A percentile compares a stretch with the other conserved stretches of the same genome.
phyloP scores from a whole-genome alignment of 139 green algal species.

The Gonium pectorale region DNA sequence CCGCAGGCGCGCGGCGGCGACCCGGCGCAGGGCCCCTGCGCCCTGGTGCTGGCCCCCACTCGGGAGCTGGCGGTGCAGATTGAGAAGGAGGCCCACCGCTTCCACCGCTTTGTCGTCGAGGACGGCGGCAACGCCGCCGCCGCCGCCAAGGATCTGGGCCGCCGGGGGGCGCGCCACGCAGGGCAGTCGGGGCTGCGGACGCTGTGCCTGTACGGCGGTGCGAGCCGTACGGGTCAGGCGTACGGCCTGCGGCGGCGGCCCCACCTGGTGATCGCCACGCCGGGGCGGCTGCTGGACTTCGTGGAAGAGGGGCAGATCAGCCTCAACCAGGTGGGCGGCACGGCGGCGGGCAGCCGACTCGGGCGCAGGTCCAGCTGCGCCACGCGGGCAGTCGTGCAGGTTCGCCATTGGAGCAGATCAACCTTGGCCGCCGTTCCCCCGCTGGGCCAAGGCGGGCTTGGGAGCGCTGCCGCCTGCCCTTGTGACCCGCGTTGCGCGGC shows the following conservation, averaged over 20 bases:
- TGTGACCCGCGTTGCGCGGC: too few relatives aligned
- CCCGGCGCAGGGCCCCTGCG: conserved; percentile 82
- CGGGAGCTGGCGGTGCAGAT: conserved; percentile 96
- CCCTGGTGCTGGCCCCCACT: conserved; percentile 92
- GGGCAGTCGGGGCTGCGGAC: conserved; percentile 26
- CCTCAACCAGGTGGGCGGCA: conserved; percentile 52
- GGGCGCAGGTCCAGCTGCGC: too few relatives aligned
- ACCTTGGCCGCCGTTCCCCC: too few relatives aligned
- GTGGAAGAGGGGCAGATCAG: conserved; percentile 79
- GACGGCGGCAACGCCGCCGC: conserved; percentile 80
- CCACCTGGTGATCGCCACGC: conserved; percentile 94
- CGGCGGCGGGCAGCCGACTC: too few relatives aligned
- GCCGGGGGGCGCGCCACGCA: conserved; percentile 88
- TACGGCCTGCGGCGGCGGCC: conserved; percentile 70
- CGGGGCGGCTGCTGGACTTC: conserved; percentile 91
- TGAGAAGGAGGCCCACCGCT: conserved; percentile 89
- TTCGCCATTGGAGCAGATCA: too few relatives aligned
- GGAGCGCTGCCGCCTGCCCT: too few relatives aligned
- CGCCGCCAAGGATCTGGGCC: conserved; percentile 83
- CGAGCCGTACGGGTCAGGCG: conserved; percentile 79
- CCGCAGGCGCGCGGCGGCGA: conserved; percentile 12
- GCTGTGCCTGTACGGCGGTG: conserved; percentile 85
- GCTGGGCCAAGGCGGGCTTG: too few relatives aligned
- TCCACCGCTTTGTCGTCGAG: conserved; percentile 66
- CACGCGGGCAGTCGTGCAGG: too few relatives aligned